These are phyloP conservation scores for Solanum pinnatisectum DNA, from an alignment of 257 asterid species.

Conservation along the genomic window DNA sequence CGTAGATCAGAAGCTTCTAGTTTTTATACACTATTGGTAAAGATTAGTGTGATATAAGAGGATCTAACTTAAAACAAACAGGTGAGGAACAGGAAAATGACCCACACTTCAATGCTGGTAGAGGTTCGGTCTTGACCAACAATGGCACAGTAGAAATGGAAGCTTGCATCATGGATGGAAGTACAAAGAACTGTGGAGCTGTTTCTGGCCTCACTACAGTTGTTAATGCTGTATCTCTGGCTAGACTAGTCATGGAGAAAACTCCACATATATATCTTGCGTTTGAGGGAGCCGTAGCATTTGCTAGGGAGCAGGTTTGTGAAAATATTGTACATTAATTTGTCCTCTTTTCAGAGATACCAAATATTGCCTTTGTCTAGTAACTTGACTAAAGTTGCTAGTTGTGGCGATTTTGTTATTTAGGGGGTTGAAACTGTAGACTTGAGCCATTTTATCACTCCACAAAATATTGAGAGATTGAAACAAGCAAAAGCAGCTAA, in stretches of 20 bases:
- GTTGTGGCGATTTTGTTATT: neutral
- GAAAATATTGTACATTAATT: neutral
- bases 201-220: slow-evolving; percentile 80
- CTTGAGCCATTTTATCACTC: slow-evolving; percentile 58
- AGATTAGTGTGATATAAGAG: neutral
- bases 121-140: slow-evolving; percentile 75
- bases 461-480: slow-evolving; percentile 69
- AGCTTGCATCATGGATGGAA: slow-evolving; percentile 92
- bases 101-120: slow-evolving; percentile 78
- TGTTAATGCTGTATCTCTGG: slow-evolving; percentile 68
- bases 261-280: slow-evolving; percentile 90
- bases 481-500: slow-evolving; percentile 89
- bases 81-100: slow-evolving; percentile 84
- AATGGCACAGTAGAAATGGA: slow-evolving; percentile 93
- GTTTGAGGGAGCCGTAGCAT: slow-evolving; percentile 86
- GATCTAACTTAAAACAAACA: slow-evolving; percentile 1
- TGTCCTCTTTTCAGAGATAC: neutral
- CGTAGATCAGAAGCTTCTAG: neutral
- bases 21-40: neutral
- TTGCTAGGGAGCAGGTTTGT: slow-evolving; percentile 77
- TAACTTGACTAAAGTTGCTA: neutral
- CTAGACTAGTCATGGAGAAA: slow-evolving; percentile 92
- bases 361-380: neutral
- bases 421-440: slow-evolving; percentile 76
- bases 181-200: slow-evolving; percentile 76